Conservation (phyloP, 306 rosid genomes). For the Amphicarpaea edgeworthii region DNA sequence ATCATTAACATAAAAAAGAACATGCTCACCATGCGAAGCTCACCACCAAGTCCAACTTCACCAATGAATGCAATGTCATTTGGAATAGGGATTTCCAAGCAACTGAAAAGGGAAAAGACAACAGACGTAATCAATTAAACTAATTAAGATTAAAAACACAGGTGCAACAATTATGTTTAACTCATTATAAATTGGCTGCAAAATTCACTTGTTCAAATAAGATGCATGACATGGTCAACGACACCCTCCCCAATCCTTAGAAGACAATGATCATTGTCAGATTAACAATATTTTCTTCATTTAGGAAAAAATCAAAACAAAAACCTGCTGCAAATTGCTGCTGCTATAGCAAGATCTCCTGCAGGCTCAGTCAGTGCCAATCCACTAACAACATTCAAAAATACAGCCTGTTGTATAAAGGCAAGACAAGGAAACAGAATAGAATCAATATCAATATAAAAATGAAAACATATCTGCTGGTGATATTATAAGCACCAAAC, state of each 20-base stretch:
- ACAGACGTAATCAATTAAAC: neutral
- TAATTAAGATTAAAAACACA: neutral
- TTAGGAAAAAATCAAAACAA: slow-evolving; percentile 4
- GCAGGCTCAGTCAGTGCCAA: slow-evolving; percentile 77
- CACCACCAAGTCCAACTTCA: slow-evolving; percentile 94
- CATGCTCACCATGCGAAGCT: slow-evolving; percentile 81
- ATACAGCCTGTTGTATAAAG: slow-evolving; percentile 64
- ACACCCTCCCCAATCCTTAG: slow-evolving; percentile 8
- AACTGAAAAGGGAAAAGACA: slow-evolving; percentile 55
- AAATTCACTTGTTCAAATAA: neutral
- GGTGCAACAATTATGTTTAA: neutral
- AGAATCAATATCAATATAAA: slow-evolving; percentile 17
- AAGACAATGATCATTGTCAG: neutral
- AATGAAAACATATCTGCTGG: neutral
- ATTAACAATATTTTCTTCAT: slow-evolving; percentile 16
- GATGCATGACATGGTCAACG: neutral
- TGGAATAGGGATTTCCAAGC: slow-evolving; percentile 88
- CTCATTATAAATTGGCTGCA: neutral
- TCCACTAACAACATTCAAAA: slow-evolving; percentile 89
- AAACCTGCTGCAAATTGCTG: slow-evolving; percentile 98
- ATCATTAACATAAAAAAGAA: slow-evolving; percentile 22
- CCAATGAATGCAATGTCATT: slow-evolving; percentile 85
- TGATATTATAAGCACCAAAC: slow-evolving; percentile 5
- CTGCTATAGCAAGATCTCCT: slow-evolving; percentile 96
- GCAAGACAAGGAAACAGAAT: slow-evolving; percentile 19